These are phyloP conservation scores for Microcyclosporella mali DNA, from an alignment of 2,329 filamentous ascomycete species.

Conservation along the genomic window DNA sequence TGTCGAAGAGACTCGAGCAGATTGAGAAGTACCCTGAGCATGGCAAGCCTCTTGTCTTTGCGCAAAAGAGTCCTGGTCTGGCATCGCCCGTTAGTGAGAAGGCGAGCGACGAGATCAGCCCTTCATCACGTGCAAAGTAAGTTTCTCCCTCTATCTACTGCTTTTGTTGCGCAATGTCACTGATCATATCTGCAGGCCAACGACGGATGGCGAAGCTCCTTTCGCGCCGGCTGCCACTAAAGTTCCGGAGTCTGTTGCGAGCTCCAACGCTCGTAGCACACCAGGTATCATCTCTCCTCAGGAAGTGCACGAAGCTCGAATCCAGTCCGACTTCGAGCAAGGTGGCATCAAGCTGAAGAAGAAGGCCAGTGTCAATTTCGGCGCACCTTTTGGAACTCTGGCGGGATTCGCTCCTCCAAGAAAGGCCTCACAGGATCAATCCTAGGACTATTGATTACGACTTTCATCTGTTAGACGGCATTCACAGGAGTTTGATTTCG, in stretches of 20 bases:
- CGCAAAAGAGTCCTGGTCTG: constrained; percentile 25
- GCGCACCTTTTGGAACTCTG: constrained; percentile 31
- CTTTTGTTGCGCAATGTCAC: not conserved
- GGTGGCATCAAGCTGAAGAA: constrained; percentile 34
- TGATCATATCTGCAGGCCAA: not conserved
- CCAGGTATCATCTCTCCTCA: constrained; percentile 15
- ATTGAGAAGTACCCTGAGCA: constrained; percentile 29
- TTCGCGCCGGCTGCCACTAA: constrained; percentile 9
- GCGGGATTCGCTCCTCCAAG: constrained; percentile 22
- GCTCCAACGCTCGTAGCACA: constrained; percentile 17
- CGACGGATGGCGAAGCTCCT: constrained; percentile 5
- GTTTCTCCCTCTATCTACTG: no score
- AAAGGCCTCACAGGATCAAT: constrained; percentile 15
- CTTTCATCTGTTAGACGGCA: constrained; percentile 1
- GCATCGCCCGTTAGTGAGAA: constrained; percentile 21
- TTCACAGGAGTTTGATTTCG: not conserved
- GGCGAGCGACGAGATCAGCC: constrained; percentile 4
- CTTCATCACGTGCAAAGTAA: constrained; percentile 4
- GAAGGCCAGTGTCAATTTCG: constrained; percentile 33
- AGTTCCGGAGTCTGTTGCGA: constrained; percentile 8
- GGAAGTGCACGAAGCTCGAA: constrained; percentile 20
- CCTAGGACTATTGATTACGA: constrained; percentile 2
- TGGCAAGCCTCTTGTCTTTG: constrained; percentile 27
- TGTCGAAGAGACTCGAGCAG: constrained; percentile 28
- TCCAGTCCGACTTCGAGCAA: constrained; percentile 25